Conservation (phyloP, 2,329 filamentous ascomycete species). For the Aureobasidium sp. region DNA sequence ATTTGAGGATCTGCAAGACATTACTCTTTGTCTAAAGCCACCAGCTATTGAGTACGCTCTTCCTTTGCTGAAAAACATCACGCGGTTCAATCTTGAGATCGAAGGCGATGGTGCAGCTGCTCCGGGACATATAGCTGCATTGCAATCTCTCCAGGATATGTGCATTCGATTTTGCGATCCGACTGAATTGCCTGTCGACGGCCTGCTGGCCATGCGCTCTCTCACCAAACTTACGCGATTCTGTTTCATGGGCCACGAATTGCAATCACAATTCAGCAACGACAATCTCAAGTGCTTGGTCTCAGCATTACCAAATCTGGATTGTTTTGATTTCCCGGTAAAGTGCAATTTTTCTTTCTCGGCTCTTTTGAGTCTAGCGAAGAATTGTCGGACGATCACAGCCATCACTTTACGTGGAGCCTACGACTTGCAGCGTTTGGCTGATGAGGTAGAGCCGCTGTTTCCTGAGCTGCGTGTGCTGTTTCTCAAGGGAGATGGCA, state of each 20-base stretch:
- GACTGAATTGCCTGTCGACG: not conserved
- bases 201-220: not conserved
- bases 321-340: not conserved
- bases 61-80: not conserved
- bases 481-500: not conserved
- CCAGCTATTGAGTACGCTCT: not conserved
- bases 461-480: not conserved
- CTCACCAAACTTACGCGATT: not conserved
- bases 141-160: not conserved
- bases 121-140: not conserved
- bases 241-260: not conserved
- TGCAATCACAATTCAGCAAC: not conserved
- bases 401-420: not conserved
- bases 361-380: not conserved
- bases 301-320: not conserved
- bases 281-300: not conserved
- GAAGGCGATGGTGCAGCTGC: not conserved
- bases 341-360: not conserved
- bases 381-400: not conserved
- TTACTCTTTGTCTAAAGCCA: not conserved
- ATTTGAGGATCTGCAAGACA: not conserved
- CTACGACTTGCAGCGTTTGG: not conserved
- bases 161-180: not conserved
- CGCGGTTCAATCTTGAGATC: not conserved
- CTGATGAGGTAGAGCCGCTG: not conserved